Percentiles rank a stretch among this genome's conserved stretches.
Conservation (phyloP, 2,329 filamentous ascomycete genomes). For the Capronia coronata region DNA sequence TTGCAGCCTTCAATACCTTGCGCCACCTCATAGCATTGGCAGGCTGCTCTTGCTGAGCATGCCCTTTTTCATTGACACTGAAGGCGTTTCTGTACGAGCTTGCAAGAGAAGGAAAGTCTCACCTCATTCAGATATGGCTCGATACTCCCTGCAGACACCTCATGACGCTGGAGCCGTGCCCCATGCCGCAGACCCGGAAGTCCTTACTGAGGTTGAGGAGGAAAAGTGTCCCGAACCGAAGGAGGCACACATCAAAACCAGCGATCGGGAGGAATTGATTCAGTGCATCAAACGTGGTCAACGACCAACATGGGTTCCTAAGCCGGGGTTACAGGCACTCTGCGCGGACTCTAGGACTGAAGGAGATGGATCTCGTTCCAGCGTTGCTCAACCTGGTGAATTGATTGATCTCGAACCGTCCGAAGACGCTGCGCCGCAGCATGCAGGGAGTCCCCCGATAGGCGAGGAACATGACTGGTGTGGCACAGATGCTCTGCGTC, state of each 20-base stretch:
- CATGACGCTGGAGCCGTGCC: constrained; percentile 7
- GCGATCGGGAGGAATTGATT: constrained; percentile 71
- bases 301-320: constrained; percentile 66
- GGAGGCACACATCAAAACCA: constrained; percentile 20
- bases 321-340: constrained; percentile 48
- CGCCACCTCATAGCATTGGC: neutral
- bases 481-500: constrained; percentile 30
- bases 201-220: neutral
- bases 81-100: constrained; percentile 6
- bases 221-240: constrained; percentile 1
- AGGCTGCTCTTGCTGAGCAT: constrained; percentile 18
- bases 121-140: constrained; percentile 12
- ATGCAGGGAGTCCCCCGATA: constrained; percentile 39
- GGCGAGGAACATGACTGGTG: constrained; percentile 35
- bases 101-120: constrained; percentile 25
- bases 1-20: neutral
- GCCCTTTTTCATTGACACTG: constrained; percentile 23
- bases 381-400: constrained; percentile 33
- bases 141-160: constrained; percentile 10
- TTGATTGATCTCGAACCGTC: constrained; percentile 46
- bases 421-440: neutral
- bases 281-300: constrained; percentile 73
- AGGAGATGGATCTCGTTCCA: constrained; percentile 5
- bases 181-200: neutral
- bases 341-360: constrained; percentile 24